phyloP scores from a whole-genome alignment of 495 filamentous ascomycete genomes.

The Aspergillus affinis region DNA sequence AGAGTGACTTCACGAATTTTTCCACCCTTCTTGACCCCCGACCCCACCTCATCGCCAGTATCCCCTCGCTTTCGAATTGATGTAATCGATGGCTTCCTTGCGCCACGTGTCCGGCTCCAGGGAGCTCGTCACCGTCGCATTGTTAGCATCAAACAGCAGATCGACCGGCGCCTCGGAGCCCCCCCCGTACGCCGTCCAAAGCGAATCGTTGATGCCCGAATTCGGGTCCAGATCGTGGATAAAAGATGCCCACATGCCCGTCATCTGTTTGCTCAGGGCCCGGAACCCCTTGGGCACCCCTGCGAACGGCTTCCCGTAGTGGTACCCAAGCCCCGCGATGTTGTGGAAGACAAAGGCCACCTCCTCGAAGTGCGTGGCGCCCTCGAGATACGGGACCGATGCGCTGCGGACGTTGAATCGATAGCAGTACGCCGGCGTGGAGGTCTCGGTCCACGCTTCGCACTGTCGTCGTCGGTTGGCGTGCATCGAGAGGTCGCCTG shows the following conservation, averaged over 20 bases:
- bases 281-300: conserved; percentile 44
- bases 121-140: conserved; percentile 34
- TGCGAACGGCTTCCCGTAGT: conserved; percentile 48
- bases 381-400: conserved; percentile 33
- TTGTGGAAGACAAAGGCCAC: conserved; percentile 64
- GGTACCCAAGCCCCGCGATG: conserved; percentile 48
- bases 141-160: conserved; percentile 50
- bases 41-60: conserved; percentile 22
- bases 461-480: conserved; percentile 55
- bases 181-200: conserved; percentile 46
- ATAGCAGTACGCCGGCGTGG: conserved; percentile 57
- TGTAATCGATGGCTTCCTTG: conserved; percentile 41
- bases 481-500: conserved; percentile 56
- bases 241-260: conserved; percentile 54
- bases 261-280: conserved; percentile 52
- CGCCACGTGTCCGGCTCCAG: conserved; percentile 51
- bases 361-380: conserved; percentile 60
- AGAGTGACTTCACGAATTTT: background rate
- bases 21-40: background rate
- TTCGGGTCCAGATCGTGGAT: conserved; percentile 54
- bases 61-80: conserved; percentile 28
- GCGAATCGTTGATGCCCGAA: conserved; percentile 21
- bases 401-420: conserved; percentile 56
- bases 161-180: conserved; percentile 33
- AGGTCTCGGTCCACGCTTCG: conserved; percentile 47